These are phyloP conservation scores for Combretum micranthum DNA, from an alignment of 345 rosid genomes.

Conservation along the genomic window DNA sequence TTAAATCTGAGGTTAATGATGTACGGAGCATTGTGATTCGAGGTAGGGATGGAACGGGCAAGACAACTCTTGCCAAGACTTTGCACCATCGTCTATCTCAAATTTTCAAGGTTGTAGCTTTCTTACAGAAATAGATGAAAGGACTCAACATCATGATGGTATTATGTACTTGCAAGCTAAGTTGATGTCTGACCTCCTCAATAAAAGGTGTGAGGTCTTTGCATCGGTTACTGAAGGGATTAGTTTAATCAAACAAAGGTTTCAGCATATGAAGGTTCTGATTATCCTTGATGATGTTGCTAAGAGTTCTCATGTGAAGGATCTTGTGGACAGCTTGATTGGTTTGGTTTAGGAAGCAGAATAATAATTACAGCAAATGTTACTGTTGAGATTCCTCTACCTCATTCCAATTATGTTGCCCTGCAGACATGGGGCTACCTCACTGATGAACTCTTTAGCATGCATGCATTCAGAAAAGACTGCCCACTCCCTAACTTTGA, in stretches of 20 bases:
- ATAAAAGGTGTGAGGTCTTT: neutral
- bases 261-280: no score
- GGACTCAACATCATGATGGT: accelerated
- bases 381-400: neutral
- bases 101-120: slow-evolving; percentile 20
- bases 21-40: neutral
- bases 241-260: no score
- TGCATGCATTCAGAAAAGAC: slow-evolving; percentile 5
- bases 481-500: neutral
- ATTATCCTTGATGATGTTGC: no score
- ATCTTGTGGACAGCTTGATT: no score
- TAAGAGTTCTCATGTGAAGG: no score
- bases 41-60: no score
- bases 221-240: neutral
- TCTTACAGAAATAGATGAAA: slow-evolving; percentile 18
- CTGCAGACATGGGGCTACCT: no score
- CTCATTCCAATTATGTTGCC: accelerated
- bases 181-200: slow-evolving; percentile 4
- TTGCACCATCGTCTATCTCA: slow-evolving; percentile 5
- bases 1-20: no score
- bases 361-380: slow-evolving; percentile 13
- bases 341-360: neutral
- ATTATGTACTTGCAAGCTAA: neutral
- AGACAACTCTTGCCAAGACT: neutral
- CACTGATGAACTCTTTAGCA: slow-evolving; percentile 10